A percentile compares a stretch with the other conserved stretches of the same genome.
Evolutionary conservation across 2,329 filamentous ascomycete species (phyloP).

Genomic region (Triangularia verruculosa): DNA sequence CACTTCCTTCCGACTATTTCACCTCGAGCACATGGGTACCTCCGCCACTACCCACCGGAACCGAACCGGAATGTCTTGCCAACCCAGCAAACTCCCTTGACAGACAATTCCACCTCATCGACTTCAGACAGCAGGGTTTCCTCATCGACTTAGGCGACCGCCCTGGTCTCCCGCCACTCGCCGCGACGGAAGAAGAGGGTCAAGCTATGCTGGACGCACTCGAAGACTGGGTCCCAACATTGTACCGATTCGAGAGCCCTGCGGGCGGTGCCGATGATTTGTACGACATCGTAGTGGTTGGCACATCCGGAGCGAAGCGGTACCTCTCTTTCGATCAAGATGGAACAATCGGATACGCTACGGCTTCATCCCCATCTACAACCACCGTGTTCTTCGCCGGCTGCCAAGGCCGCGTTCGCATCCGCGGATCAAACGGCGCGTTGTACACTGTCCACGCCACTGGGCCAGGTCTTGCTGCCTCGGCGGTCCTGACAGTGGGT

Average conservation of each 20-base stretch:
- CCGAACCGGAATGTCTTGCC: neutral
- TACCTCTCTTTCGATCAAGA: neutral
- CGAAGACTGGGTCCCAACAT: constrained; percentile 4
- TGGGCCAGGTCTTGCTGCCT: neutral
- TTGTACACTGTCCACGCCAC: neutral
- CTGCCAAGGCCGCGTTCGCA: constrained; percentile 4
- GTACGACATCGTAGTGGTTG: constrained; percentile 2
- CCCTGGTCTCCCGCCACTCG: constrained; percentile 5
- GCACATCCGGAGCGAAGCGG: neutral
- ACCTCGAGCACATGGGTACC: neutral
- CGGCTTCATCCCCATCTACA: neutral
- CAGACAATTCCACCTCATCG: neutral
- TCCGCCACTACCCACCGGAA: neutral
- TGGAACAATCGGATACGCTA: neutral
- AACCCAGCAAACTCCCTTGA: neutral
- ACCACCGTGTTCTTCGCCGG: constrained; percentile 6
- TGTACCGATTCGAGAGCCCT: constrained; percentile 8
- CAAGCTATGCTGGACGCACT: neutral
- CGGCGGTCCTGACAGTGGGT: neutral
- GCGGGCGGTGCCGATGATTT: neutral
- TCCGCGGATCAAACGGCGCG: neutral
- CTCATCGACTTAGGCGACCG: neutral
- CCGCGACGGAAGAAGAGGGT: constrained; percentile 7
- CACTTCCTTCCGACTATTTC: neutral
- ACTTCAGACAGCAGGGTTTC: neutral